Evolutionary conservation across 225 moss, liverwort and hornwort species (phyloP), one percentile per base, ranked within the genome.

Genomic region (Lunularia cruciata): DNA sequence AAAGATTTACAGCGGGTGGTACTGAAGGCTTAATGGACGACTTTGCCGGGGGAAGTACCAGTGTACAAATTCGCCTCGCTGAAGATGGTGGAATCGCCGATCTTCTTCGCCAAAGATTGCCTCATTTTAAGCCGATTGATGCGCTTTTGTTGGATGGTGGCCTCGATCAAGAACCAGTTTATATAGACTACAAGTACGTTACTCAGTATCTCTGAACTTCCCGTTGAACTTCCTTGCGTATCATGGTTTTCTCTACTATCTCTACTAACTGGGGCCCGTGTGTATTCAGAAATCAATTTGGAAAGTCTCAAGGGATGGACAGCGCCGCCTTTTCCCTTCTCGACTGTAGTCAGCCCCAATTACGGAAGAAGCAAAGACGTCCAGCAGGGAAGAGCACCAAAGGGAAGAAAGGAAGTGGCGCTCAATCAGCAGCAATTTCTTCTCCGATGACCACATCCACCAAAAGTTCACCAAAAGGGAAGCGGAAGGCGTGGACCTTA

Each of bases 151-250:
- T 71, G 26, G 77, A 79, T 20, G 79, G 79, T 43, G 79, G 76
- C 23, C 67, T 84, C 15, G 76, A 84, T 46, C 69, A 77, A 47
- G 83, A 84, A 63, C 83, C 80, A 28, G 83, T 84, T 7, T 76
- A 74, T 34, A 84, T 84, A 13, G 83, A 84, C 64, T 80, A 84
- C 63, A 83, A 73, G 83, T 83, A 71, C 33, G n/a, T 31, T 14
- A 20, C 3, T 54, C 31, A 10, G 20, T 51, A 16, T 2, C 9
- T 64, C 30, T 53, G n/a, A 11, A 27, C 18, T 30, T 59, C 13
- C 35, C 3, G 28, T n/a, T 39, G 28, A 32, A 36, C n/a, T 39
- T 18, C 30, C 16, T 38, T 25, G 6, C 27, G 0, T 46, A 6
- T 2, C 16, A 6, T 28, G 3, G 4, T 19, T 38, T 15, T 13